Evolutionary conservation across 495 filamentous ascomycete genomes (phyloP), one percentile per base, ranked within the genome.

Genomic region (Talaromyces stipitatus): DNA sequence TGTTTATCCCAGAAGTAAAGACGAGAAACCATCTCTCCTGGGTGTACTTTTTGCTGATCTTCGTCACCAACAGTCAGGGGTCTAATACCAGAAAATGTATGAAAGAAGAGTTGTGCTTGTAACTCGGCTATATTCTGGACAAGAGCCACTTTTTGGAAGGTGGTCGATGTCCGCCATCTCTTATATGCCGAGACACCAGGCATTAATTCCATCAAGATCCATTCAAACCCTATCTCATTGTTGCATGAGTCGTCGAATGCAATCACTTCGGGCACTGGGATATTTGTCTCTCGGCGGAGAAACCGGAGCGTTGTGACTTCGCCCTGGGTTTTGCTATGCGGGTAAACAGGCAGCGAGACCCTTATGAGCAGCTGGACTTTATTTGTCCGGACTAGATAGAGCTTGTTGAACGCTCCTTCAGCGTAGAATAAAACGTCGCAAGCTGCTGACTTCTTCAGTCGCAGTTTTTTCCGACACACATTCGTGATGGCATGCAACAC

Each of bases 221-320:
- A 86, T 70, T 84, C 82, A 58, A 79, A 82, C 9, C 76, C 77
- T 24, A 85, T 64, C 9, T 69, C 67, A 58, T 79, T 83, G 5
- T 70, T 45, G 4, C 57, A 53, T 0, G 74, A 71, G 18, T 73
- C 67, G 52, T 84, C 75, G 38, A 72, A 82, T 18, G 72, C 72
- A 22, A 74, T 59, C 20, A 85, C 70, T 2, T 63, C 61, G 4
- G 83, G 78, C 0, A 83, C 72, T 0, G 81, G 83, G 2, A 85
- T 66, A 5, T 62, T 63, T n/a, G 81, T 82, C 30, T 64, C 62
- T 23, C 63, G 59, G 14, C 65, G 58, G 4, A 85, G 60, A 59
- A 72, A 81, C 6, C 65, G 64, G 7, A 83, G 68, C 0, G 84
- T 85, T 1, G 79, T 73, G 2, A 79, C 81, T 58, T 86, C 82